Base-by-base conservation (phyloP, 2,329 filamentous ascomycete genomes). In the Phoma herbarum region DNA sequence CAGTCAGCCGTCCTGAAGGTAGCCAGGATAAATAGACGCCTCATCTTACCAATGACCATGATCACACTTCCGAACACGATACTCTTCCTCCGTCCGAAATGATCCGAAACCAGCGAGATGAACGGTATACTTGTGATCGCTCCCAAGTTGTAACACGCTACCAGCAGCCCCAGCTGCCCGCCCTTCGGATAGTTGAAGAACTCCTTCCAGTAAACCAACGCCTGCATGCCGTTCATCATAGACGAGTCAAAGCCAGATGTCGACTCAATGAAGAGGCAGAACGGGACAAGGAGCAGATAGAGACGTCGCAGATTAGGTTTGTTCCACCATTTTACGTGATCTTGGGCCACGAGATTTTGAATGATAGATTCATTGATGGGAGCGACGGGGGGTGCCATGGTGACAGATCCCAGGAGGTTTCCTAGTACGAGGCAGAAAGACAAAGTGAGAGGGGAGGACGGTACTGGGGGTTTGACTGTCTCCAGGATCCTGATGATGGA, bases 211-310 rank as follows among this genome's bases (percentile, higher is more conserved):
- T 65, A 67, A 0, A 31, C 43, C 11, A 75, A 49, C 4, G 72
- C 69, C 60, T 75, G 71, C 63, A 71, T 69, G n/a, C 70, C 72
- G 50, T 71, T 70, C 58, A 80, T 81, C 70, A 83, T 80, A 26
- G 79, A 83, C 3, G 80, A 83, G 65, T 86, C 85, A 64, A 86
- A 87, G 0, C 85, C 85, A 4, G 84, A 85, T 0, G 85, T 87
- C 67, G 85, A 85, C 75, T 88, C 86, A 57, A 88, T 85, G 45
- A 86, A 86, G 77, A 88, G 84, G 70, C 84, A 86, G 42, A 84
- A 84, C 22, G 84, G 84, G 57, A 88, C 84, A 48, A 88, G 80
- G 59, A 85, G 74, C 7, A 88, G 69, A 66, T 88, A 88, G 35
- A 88, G 77, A 18, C 68, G 69, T 52, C 85, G 79, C 37, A 88